Percentiles rank a stretch among this genome's conserved stretches.
Evolutionary conservation across 257 asterid species (phyloP).

Genomic region (Ajuga chamaepitys): DNA sequence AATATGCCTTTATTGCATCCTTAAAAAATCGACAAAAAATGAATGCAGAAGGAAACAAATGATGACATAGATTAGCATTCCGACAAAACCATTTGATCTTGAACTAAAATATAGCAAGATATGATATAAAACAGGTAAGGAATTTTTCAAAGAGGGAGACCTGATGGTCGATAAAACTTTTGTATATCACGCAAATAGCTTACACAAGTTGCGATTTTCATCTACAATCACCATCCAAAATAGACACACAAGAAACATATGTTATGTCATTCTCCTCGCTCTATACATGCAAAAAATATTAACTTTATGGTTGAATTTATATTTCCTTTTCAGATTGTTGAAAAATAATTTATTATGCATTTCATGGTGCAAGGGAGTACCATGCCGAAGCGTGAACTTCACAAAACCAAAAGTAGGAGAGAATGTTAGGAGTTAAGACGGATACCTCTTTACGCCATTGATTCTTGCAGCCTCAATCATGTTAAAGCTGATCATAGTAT

Average conservation of each 20-base stretch:
- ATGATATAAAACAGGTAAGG: too few relatives aligned
- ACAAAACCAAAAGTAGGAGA: not conserved
- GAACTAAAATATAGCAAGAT: too few relatives aligned
- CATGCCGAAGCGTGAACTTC: not conserved
- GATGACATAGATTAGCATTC: not conserved
- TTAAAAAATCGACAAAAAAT: not conserved
- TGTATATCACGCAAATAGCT: too few relatives aligned
- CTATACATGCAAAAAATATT: too few relatives aligned
- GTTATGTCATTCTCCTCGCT: too few relatives aligned
- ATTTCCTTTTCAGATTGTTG: not conserved
- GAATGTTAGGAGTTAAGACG: not conserved
- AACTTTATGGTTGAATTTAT: not conserved
- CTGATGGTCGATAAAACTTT: too few relatives aligned
- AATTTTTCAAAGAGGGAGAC: too few relatives aligned
- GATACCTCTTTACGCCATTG: conserved; percentile 63
- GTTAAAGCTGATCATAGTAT: conserved; percentile 83
- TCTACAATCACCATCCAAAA: too few relatives aligned
- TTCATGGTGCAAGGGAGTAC: not conserved
- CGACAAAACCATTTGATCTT: too few relatives aligned
- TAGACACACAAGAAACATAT: too few relatives aligned
- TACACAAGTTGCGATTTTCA: too few relatives aligned
- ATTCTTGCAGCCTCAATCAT: conserved; percentile 85
- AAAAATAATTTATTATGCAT: not conserved
- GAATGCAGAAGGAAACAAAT: not conserved
- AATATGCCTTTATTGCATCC: conserved; percentile 19